Base-by-base conservation (phyloP, 805 yeast species). In the Candida multigemmis region DNA sequence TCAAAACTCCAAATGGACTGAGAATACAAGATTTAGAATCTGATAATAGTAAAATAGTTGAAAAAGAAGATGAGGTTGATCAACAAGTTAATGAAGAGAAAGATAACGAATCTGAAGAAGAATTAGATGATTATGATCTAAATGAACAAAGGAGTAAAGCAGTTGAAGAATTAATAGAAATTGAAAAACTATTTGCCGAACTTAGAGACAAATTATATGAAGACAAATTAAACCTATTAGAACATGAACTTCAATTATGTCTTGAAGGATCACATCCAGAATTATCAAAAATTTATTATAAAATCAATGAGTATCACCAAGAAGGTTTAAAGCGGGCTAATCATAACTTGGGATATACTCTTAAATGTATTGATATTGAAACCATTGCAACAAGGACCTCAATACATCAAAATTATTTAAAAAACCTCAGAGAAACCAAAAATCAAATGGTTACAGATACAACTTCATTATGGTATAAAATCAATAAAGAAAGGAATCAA, bases 261-360 rank as follows among this genome's bases (percentile, higher is more conserved):
- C 58, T 77, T 18, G 79, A 77, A 36, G 96, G 96, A 8, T 71
- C 85, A 12, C 98, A 91, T 52, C 97, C 97, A 0, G 96, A 87
- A 41, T 66, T 89, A 29, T 68, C 82, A 20, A 67, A 71, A 25
- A 79, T 81, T 28, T 74, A 80, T 48, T 68, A 68, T 40, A 73
- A 75, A 50, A 74, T 91, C 27, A 81, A 79, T 32, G 70, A 72
- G 22, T 75, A 79, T 38, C 76, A 85, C 38, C 84, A 84, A 37
- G 76, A 74, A 32, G 79, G 77, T 48, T 56, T 86, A 14, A 60
- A 45, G 31, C 38, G 54, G 30, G 64, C 68, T 24, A 56, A 61
- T 34, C 44, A 53, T 28, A 61, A 61, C 23, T 44, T 62, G 28
- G 49, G 49, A 36, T 86, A 85, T 53, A 77, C 76, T 42, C 57